These are phyloP conservation scores for Phytophthora nicotianae DNA, from an alignment of 352 stramenopile species.

Conservation along the genomic window DNA sequence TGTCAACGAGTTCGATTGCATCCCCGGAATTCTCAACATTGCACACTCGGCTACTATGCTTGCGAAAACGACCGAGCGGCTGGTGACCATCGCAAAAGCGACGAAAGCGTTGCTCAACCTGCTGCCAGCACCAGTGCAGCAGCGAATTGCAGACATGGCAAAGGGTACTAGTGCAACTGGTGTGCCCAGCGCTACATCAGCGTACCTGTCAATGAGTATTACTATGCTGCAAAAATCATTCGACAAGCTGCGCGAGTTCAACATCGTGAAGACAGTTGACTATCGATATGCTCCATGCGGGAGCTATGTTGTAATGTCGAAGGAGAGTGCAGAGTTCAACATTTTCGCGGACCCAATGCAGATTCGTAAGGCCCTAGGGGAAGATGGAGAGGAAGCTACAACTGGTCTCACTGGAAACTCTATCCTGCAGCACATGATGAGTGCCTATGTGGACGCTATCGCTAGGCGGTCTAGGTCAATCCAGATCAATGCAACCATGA, in stretches of 20 bases:
- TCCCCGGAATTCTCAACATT: constrained; percentile 80
- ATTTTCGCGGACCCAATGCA: constrained; percentile 45
- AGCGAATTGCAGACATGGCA: constrained; percentile 45
- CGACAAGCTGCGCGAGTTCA: constrained; percentile 73
- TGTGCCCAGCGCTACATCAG: constrained; percentile 54
- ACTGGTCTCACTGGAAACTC: constrained; percentile 68
- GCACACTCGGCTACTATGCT: constrained; percentile 77
- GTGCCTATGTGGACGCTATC: constrained; percentile 73
- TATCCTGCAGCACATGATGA: constrained; percentile 84
- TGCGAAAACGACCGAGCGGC: constrained; percentile 73
- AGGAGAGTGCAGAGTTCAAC: constrained; percentile 56
- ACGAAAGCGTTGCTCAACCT: constrained; percentile 73
- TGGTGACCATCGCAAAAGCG: constrained; percentile 81
- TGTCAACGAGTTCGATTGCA: constrained; percentile 87
- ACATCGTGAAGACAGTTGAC: constrained; percentile 69
- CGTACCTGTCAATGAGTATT: constrained; percentile 81
- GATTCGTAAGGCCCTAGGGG: constrained; percentile 55
- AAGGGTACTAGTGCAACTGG: constrained; percentile 21
- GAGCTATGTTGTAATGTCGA: constrained; percentile 75
- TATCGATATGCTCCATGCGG: constrained; percentile 78
- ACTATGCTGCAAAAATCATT: constrained; percentile 79
- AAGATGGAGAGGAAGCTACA: constrained; percentile 50
- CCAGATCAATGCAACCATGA: constrained; percentile 83
- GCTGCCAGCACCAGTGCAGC: constrained; percentile 69
- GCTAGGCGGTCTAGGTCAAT: constrained; percentile 72